Evolutionary conservation across 768 basidiomycete species (phyloP), one percentile per base, ranked within the genome.

Genomic region (Mycena venus): DNA sequence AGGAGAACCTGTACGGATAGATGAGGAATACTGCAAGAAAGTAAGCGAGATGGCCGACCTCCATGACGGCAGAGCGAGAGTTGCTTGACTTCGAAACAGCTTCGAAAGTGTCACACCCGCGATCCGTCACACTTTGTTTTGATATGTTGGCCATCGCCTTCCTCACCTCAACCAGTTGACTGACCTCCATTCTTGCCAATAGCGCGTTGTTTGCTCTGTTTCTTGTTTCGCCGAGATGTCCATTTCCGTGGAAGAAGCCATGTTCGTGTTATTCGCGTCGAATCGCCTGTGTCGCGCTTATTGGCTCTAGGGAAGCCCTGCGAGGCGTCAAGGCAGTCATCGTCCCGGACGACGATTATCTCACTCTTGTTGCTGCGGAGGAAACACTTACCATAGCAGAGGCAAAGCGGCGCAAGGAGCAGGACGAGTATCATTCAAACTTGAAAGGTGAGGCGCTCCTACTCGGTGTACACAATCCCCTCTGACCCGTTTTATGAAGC

Each of bases 301-400:
- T 64, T 70, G 23, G 58, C 21, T 10, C 31, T 34, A 95, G 94
- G 60, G 91, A 92, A 75, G 89, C 92, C 21, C 91, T 95, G 56
- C 88, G 87, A 75, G 91, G 91, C 72, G 93, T 95, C 89, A 84
- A 89, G 36, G 88, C 89, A 4, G 91, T 95, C 70, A 93, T 96
- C 67, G 91, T 94, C 78, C 93, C 94, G 14, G 92, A 93, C 51
- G 93, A 95, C 65, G 95, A 96, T 81, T 95, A 91, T 79, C 83
- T 93, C 70, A 92, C 93, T 15, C 94, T 96, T 60, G 90, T 91
- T 19, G 90, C 89, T 9, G 91, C 94, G 10, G 93, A 95, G 77
- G 91, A 95, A 71, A 91, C 88, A 75, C 91, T 94, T 79, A 88
- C 88, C 17, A 77, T 86, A 9, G 90, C 90, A 12, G 90, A 92